Evolutionary conservation across 495 filamentous ascomycete genomes (phyloP), one percentile per base, ranked within the genome.

Genomic region (Antarctomyces pellizariae): DNA sequence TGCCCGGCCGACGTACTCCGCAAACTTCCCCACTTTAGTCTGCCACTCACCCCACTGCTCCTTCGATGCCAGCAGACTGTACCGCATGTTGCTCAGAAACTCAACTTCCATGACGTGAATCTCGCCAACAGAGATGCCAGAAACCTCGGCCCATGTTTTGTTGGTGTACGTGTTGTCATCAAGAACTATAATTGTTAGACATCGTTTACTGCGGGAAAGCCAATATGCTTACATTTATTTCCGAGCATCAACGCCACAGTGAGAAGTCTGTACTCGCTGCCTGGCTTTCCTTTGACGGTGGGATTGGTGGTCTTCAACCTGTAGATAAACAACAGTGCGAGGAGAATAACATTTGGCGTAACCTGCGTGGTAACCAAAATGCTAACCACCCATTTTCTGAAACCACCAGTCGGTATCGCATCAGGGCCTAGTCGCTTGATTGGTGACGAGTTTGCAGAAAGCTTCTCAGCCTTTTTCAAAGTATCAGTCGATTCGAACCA

Each of bases 101-200:
- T 99, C 89, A 0, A 99, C 89, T 45, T 99, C 89, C 89, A 99
- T 99, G 20, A 93, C 69, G 43, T 99, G 89, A 22, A 99, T 90
- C 49, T 99, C 89, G 28, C 68, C 68, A 7, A 95, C 89, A 3
- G 75, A 73, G 32, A 99, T 91, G 10, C 78, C 73, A 13, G 89
- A 93, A 22, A 99, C 89, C 38, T 99, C 89, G 8, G 89, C 86
- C 89, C 89, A 99, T 1, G 89, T 95, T 57, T 95, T 92, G 57
- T 99, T 99, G 28, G 89, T 95, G 50, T 95, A 99, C 1, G 89
- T 95, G 47, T 95, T 99, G 42, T 99, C 89, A 44, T 99, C 89
- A 36, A 99, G 53, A 42, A 92, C 75, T 82, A 33, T 10, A 13
- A 35, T 19, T 32, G 9, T 22, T 38, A 19, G 37, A 31, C 13